Percentiles rank a stretch among this genome's conserved stretches.
phyloP scores from a whole-genome alignment of 2,329 filamentous ascomycete genomes.

The Pseudocercospora musae region DNA sequence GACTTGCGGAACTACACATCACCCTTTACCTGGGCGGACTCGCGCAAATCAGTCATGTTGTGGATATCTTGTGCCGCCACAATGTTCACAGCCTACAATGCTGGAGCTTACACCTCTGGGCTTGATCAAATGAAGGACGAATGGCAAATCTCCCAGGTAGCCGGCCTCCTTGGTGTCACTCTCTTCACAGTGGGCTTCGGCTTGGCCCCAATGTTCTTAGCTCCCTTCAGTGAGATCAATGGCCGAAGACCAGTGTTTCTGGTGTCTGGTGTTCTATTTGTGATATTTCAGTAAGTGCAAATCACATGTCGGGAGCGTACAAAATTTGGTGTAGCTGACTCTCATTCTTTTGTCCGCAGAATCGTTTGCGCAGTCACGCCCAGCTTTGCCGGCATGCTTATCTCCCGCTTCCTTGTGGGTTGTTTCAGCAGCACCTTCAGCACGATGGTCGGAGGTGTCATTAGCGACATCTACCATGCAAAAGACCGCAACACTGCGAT shows the following conservation, averaged over 20 bases:
- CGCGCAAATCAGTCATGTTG: conserved; percentile 68
- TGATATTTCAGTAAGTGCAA: conserved; percentile 55
- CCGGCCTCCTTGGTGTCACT: conserved; percentile 72
- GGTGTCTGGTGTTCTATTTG: conserved; percentile 67
- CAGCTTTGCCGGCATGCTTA: conserved; percentile 68
- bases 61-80: conserved; percentile 74
- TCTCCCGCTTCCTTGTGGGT: conserved; percentile 72
- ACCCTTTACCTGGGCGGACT: conserved; percentile 69
- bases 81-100: conserved; percentile 68
- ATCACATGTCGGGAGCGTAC: background rate
- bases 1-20: conserved; percentile 64
- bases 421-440: conserved; percentile 76
- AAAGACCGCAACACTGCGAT: conserved; percentile 82
- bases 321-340: background rate
- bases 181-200: conserved; percentile 79
- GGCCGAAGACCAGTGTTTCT: conserved; percentile 82
- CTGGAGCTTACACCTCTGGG: conserved; percentile 75
- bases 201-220: conserved; percentile 80
- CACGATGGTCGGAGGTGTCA: conserved; percentile 88
- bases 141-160: conserved; percentile 63
- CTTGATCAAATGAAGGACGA: conserved; percentile 61
- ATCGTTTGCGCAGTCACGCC: conserved; percentile 69
- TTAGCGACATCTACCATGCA: conserved; percentile 79
- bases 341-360: background rate
- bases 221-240: conserved; percentile 78